A percentile compares a stretch with the other conserved stretches of the same genome.
These are phyloP conservation scores for Dichomitus squalens DNA, from an alignment of 1,284 basidiomycete genomes.

Conservation along the genomic window DNA sequence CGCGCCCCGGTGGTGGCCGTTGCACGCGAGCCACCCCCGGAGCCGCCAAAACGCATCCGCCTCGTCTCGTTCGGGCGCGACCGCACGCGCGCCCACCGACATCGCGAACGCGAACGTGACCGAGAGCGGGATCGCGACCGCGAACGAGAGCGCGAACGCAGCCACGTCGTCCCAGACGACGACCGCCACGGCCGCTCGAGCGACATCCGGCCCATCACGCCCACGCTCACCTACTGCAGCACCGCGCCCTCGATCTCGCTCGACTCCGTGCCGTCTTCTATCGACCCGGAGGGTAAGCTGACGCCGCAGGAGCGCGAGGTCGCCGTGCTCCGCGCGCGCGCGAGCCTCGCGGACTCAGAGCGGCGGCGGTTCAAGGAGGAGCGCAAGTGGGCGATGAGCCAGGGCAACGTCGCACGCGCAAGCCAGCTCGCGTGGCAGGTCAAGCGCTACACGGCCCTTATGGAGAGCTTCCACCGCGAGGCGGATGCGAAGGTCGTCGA, in stretches of 20 bases:
- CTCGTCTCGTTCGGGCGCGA: constrained; percentile 32
- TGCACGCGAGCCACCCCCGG: constrained; percentile 20
- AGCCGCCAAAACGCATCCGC: constrained; percentile 32
- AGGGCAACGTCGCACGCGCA: constrained; percentile 72
- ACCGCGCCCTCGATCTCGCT: constrained; percentile 37
- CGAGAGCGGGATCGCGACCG: constrained; percentile 19
- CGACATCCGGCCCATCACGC: constrained; percentile 31
- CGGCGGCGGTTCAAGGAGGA: constrained; percentile 80
- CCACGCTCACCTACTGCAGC: constrained; percentile 31
- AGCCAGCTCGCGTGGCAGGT: constrained; percentile 81
- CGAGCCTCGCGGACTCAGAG: constrained; percentile 79
- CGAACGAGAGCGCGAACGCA: constrained; percentile 1
- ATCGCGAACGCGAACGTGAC: constrained; percentile 26
- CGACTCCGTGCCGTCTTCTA: constrained; percentile 57
- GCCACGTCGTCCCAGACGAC: constrained; percentile 15
- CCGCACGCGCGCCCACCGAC: constrained; percentile 21
- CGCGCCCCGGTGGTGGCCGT: constrained; percentile 13
- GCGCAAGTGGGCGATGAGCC: constrained; percentile 78
- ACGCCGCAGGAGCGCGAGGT: constrained; percentile 72
- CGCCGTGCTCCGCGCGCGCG: constrained; percentile 68
- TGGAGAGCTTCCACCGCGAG: constrained; percentile 77
- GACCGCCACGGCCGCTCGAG: constrained; percentile 27
- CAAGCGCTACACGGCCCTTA: constrained; percentile 73
- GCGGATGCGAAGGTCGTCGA: constrained; percentile 73
- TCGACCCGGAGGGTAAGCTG: constrained; percentile 59